phyloP scores from a whole-genome alignment of 73 alveolate genomes.

The Tetrahymena borealis region DNA sequence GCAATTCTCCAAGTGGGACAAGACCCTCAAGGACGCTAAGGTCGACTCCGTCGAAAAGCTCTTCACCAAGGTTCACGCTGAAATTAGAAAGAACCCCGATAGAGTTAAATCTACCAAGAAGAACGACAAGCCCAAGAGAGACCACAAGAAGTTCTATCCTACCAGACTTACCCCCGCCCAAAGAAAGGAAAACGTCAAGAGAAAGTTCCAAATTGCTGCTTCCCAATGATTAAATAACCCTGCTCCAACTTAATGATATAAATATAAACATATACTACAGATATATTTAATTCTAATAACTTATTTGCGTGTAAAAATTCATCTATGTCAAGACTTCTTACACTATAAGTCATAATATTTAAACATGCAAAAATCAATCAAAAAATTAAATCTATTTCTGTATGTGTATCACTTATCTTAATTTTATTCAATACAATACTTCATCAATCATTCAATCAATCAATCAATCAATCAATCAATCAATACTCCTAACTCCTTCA shows the following conservation, averaged over 20 bases:
- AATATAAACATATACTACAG: not conserved
- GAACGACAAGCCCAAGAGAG: conserved; percentile 67
- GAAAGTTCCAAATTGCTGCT: conserved; percentile 73
- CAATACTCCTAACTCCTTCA: not conserved
- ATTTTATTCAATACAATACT: not conserved
- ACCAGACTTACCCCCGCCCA: conserved; percentile 76
- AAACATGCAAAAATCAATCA: not conserved
- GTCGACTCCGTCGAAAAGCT: conserved; percentile 81
- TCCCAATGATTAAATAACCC: not conserved
- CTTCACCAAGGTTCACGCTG: conserved; percentile 93
- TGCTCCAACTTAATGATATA: not conserved
- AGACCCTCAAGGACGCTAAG: conserved; percentile 61
- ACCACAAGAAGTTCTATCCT: conserved; percentile 64
- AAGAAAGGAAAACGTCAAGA: conserved; percentile 85
- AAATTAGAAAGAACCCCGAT: conserved; percentile 91
- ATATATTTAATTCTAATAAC: not conserved
- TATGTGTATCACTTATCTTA: not conserved
- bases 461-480: not conserved
- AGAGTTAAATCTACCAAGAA: conserved; percentile 59
- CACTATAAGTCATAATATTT: not conserved
- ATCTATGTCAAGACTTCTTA: not conserved
- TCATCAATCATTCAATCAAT: not conserved
- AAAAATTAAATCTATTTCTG: not conserved
- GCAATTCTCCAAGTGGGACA: conserved; percentile 89
- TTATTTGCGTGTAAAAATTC: not conserved